These are phyloP conservation scores for Myxozyma udenii DNA, from an alignment of 805 yeast species.

Conservation along the genomic window DNA sequence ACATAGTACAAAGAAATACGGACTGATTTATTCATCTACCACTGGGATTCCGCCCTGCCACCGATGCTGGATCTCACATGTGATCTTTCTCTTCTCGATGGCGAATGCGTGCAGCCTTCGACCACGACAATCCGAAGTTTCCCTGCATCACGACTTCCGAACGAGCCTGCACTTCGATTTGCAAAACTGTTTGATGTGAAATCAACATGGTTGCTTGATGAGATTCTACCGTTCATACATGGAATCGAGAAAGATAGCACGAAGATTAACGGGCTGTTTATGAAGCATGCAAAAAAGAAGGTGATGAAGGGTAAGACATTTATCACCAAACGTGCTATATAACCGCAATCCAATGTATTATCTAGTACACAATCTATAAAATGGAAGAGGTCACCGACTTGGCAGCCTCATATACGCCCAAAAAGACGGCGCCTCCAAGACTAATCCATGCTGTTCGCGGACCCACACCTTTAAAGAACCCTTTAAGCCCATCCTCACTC, in stretches of 20 bases:
- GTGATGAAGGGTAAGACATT: conserved; percentile 32
- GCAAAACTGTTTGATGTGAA: conserved; percentile 53
- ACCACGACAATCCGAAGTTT: conserved; percentile 52
- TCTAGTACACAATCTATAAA: conserved; percentile 1
- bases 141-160: conserved; percentile 47
- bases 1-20: conserved; percentile 5
- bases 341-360: neutral
- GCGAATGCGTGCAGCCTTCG: conserved; percentile 52
- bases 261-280: conserved; percentile 56
- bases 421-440: conserved; percentile 96
- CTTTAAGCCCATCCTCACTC: conserved; percentile 69
- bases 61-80: conserved; percentile 54
- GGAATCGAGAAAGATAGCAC: conserved; percentile 54
- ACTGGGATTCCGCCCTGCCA: conserved; percentile 43
- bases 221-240: conserved; percentile 60
- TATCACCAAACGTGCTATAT: conserved; percentile 25
- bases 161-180: conserved; percentile 50
- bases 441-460: conserved; percentile 97
- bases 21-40: conserved; percentile 25
- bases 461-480: conserved; percentile 81
- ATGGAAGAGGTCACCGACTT: conserved; percentile 4
- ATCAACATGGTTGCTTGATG: conserved; percentile 58
- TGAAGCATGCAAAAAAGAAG: conserved; percentile 60
- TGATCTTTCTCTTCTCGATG: conserved; percentile 53
- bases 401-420: conserved; percentile 82